Base-by-base conservation (phyloP, 1,284 basidiomycete species). In the Rhizoctonia solani region DNA sequence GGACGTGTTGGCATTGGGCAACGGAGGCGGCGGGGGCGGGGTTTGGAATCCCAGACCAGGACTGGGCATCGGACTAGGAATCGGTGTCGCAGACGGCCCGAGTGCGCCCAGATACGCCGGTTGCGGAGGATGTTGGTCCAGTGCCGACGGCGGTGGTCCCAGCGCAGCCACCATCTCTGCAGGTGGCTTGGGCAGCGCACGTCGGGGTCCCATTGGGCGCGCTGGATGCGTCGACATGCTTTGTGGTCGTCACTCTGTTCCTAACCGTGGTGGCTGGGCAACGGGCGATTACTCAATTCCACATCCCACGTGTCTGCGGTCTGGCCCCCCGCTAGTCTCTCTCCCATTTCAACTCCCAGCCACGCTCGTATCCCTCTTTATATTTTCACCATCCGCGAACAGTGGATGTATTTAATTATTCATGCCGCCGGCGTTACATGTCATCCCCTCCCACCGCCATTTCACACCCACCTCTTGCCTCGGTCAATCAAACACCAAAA, bases 1-100 rank as follows among this genome's bases (percentile, higher is more conserved):
- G n/a, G n/a, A n/a, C n/a, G n/a, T n/a, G 16, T 16, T 39, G 9
- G 37, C 37, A 39, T 16, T 39, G 9, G 56, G 56, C 6, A 59
- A 46, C 21, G 56, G 56, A 4, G 56, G 56, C 8, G 56, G 56
- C 21, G 56, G 56, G 4, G 56, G 56, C 19, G 56, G 56, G 25
- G 56, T 30, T 19, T 59, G 56, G 56, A 59, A 59, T 1, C 44
- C 44, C 37, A 63, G n/a, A 1, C 59, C 59, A 11, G 59, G 59
- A n/a, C 59, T 63, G n/a, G 59, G 59, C 59, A 52, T 39, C 23
- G 59, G 59, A 16, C 46, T 63, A 4, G 47, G 42, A 23, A 63
- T 47, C 1, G 59, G 59, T 2, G 59, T 63, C 19, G 59, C 59
- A 6, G 42, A 47, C n/a, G 56, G 56, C 16, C 23, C 39, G 3